Base-by-base conservation (phyloP, 192 early-diverging fungal species). In the Mortierella claussenii region DNA sequence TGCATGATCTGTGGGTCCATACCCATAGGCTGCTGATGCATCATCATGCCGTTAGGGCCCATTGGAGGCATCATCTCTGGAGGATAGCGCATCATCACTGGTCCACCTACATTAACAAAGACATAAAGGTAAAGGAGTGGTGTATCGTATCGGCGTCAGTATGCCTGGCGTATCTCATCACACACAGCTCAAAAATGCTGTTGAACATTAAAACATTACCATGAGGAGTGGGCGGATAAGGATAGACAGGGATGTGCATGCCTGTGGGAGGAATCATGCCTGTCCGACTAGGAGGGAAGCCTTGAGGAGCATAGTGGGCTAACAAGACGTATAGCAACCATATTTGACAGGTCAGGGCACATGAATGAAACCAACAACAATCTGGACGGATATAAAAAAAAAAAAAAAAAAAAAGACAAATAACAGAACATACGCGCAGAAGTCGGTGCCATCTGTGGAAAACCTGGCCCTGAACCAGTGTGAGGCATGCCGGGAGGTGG, bases 61-160 rank as follows among this genome's bases (percentile, higher is more conserved):
- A 81, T 80, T 26, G 74, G 76, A 17, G 56, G 43, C 58, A 78
- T 73, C 66, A 87, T 79, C 44, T 83, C 83, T 18, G 82, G 82
- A 65, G 83, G 83, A 60, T 85, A 85, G 8, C 84, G 78, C 82
- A 87, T 87, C 80, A 87, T 85, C 48, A 83, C 79, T 11, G 78
- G 83, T n/a, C 68, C 64, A 13, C 74, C 84, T 81, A 66, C 8
- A 43, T 55, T 44, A n/a, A n/a, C n/a, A n/a, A n/a, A n/a, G n/a
- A n/a, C n/a, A n/a, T n/a, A n/a, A n/a, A n/a, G n/a, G n/a, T n/a
- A n/a, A n/a, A n/a, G n/a, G n/a, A n/a, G n/a, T n/a, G n/a, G n/a
- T n/a, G n/a, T n/a, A n/a, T n/a, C n/a, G n/a, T n/a, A n/a, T n/a
- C n/a, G n/a, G n/a, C n/a, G n/a, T n/a, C n/a, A n/a, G n/a, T n/a